Evolutionary conservation across 225 moss, liverwort and hornwort species (phyloP).

Genomic region (Antitrichia curtipendula): DNA sequence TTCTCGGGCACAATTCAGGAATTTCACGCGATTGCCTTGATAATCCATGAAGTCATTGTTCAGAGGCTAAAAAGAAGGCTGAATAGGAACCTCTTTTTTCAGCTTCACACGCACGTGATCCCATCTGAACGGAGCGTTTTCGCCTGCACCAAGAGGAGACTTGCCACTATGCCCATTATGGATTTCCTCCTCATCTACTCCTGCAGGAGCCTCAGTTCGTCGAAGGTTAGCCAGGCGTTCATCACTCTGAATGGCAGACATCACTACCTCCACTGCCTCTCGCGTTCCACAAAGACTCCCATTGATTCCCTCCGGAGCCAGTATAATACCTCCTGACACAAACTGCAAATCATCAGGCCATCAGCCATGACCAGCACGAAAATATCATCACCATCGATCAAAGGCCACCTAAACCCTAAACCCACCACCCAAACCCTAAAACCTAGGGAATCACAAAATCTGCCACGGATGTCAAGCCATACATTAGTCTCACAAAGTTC

Average conservation of each 20-base stretch:
- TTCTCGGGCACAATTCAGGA: neutral
- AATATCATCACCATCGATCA: neutral
- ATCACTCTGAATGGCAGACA: slow-evolving; percentile 56
- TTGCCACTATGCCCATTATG: slow-evolving; percentile 61
- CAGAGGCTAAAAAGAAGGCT: neutral
- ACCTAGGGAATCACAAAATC: neutral
- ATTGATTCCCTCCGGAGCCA: slow-evolving; percentile 90
- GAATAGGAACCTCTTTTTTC: slow-evolving; percentile 68
- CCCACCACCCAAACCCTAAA: neutral
- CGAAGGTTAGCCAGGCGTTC: slow-evolving; percentile 45
- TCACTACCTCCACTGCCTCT: slow-evolving; percentile 64
- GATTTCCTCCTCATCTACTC: slow-evolving; percentile 59
- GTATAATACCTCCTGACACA: slow-evolving; percentile 86
- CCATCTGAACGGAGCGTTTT: slow-evolving; percentile 91
- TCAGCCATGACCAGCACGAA: neutral
- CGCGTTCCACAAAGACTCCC: slow-evolving; percentile 88
- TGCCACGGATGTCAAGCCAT: slow-evolving; percentile 3
- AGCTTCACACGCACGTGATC: slow-evolving; percentile 89
- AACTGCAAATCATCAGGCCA: slow-evolving; percentile 45
- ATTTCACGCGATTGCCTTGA: neutral
- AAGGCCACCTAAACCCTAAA: neutral
- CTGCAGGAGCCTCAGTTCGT: slow-evolving; percentile 73
- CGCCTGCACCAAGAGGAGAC: slow-evolving; percentile 78
- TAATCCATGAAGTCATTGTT: neutral
- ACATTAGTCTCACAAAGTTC: slow-evolving; percentile 74